Conservation (phyloP, 1,139 yeast species). For the Torulaspora globosa region DNA sequence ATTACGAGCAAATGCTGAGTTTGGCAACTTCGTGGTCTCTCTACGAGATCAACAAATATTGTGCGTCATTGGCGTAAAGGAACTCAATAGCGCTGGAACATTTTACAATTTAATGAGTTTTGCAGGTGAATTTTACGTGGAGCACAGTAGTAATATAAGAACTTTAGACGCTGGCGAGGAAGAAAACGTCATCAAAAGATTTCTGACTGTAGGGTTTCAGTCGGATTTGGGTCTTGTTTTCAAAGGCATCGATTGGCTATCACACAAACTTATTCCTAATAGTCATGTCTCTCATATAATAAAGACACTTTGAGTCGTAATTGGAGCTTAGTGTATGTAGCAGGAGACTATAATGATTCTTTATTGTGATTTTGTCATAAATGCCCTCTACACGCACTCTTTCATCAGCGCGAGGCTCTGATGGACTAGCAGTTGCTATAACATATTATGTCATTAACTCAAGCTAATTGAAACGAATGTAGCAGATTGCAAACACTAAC, state of each 20-base stretch:
- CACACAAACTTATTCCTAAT: constrained; percentile 4
- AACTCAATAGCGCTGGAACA: constrained; percentile 8
- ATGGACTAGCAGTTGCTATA: no score
- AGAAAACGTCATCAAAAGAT: constrained; percentile 2
- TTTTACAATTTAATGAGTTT: constrained; percentile 19
- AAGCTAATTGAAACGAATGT: not conserved
- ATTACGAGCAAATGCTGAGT: constrained; percentile 2
- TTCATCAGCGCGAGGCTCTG: constrained; percentile 2
- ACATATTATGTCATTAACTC: not conserved
- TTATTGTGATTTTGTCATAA: not conserved
- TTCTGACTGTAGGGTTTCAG: constrained; percentile 13
- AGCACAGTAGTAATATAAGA: constrained; percentile 11
- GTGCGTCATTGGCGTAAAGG: constrained; percentile 17
- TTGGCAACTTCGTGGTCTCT: constrained; percentile 16
- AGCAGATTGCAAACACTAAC: not conserved
- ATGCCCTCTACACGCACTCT: not conserved
- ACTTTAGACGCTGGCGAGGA: constrained; percentile 6
- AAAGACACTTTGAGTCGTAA: not conserved
- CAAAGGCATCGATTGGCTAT: constrained; percentile 12
- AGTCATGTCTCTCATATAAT: constrained; percentile 3
- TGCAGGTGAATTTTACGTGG: constrained; percentile 19
- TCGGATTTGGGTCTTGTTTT: constrained; percentile 22
- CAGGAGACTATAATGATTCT: not conserved
- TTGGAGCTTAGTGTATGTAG: not conserved
- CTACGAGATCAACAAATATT: constrained; percentile 11